Conservation (phyloP, 108 stramenopile genomes). For the Pseudonitzschia delicatissima region DNA sequence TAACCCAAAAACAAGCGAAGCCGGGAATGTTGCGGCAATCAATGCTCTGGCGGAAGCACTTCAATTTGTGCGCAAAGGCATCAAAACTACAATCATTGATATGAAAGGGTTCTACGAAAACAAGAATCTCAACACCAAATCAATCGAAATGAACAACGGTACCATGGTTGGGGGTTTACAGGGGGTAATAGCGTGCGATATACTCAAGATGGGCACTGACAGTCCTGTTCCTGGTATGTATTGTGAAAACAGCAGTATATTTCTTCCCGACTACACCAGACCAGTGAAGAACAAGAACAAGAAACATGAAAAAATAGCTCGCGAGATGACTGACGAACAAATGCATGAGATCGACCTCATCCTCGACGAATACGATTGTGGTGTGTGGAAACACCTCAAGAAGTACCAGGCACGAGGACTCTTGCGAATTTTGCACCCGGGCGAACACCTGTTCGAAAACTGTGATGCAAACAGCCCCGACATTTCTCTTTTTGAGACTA, state of each 20-base stretch:
- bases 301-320: background rate
- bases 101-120: no score
- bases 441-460: background rate
- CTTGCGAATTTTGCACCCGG: slow-evolving; percentile 1
- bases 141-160: background rate
- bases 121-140: no score
- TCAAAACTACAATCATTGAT: no score
- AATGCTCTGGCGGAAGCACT: no score
- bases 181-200: slow-evolving; percentile 7
- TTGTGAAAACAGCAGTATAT: background rate
- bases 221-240: background rate
- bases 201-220: background rate
- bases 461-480: background rate
- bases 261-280: background rate
- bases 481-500: background rate
- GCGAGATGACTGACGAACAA: background rate
- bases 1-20: background rate
- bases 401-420: background rate
- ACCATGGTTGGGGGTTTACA: background rate
- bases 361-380: background rate
- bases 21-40: background rate
- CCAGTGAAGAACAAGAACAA: background rate
- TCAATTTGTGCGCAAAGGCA: no score
- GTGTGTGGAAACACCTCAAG: slow-evolving; percentile 2
- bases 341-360: background rate